Evolutionary conservation across 345 rosid genomes (phyloP).

Genomic region (Populus tremula): DNA sequence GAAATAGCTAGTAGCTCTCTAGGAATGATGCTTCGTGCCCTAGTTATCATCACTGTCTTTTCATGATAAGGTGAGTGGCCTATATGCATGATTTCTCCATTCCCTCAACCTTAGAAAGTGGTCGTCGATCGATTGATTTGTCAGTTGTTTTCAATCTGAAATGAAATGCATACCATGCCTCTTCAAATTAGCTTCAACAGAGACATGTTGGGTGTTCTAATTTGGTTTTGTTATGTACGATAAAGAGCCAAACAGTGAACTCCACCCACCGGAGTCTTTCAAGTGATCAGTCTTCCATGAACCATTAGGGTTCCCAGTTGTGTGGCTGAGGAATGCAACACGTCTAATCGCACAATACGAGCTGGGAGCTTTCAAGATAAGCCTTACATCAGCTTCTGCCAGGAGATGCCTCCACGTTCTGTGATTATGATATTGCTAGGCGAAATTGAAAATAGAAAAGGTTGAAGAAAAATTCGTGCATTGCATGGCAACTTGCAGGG

Average conservation of each 20-base stretch:
- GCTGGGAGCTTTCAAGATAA: constrained; percentile 11
- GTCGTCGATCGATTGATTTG: background rate
- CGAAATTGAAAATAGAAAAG: background rate
- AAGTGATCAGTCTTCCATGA: background rate
- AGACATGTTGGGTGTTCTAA: background rate
- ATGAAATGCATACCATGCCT: background rate
- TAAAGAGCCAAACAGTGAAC: background rate
- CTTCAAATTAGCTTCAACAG: background rate
- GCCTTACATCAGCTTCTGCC: constrained; percentile 12
- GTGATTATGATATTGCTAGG: background rate
- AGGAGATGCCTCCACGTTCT: constrained; percentile 7
- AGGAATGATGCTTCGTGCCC: background rate
- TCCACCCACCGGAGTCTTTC: background rate
- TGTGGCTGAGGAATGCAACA: constrained; percentile 12
- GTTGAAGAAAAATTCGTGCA: no score
- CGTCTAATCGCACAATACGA: constrained; percentile 1
- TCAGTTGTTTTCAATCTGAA: background rate
- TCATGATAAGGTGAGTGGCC: constrained; percentile 18
- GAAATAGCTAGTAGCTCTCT: background rate
- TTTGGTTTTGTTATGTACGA: background rate
- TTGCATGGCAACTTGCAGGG: background rate
- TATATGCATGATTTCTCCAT: background rate
- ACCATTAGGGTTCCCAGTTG: background rate
- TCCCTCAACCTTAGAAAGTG: background rate
- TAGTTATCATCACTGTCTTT: background rate